Evolutionary conservation across 495 filamentous ascomycete genomes (phyloP), one percentile per base, ranked within the genome.

Genomic region (Podospora pseudoanserina): DNA sequence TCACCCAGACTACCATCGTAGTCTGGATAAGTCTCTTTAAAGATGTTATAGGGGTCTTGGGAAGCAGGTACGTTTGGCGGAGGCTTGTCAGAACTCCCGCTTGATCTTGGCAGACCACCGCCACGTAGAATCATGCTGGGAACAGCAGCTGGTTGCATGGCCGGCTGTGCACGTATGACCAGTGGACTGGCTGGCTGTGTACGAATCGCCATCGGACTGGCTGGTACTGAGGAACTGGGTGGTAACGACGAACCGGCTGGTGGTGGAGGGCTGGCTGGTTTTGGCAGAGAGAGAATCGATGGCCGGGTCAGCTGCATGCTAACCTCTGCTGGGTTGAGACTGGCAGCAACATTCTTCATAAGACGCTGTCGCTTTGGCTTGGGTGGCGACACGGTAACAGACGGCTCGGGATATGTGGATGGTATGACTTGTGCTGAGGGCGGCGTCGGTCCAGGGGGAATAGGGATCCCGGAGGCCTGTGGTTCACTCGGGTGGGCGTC

Each of bases 21-120:
- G 6, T 70, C 75, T 1, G 87, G 82, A 70, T 92, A 93, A 7
- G 83, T 79, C 13, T 70, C 69, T 61, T 79, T 80, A 67, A 90
- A 93, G 16, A 79, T 79, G 3, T 81, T 75, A 67, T 81, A 88
- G 4, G 73, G 76, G 15, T 49, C 39, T 16, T 49, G 39, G 2
- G 39, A 49, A 13, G 39, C 39, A 11, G 39, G 39, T 11, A 49
- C 11, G 15, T 49, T 49, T 11, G 39, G 39, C 3, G 39, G 39
- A 11, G 39, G 39, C 15, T 11, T 49, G 7, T 49, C 39, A 11
- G 39, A 18, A 49, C 39, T 49, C 2, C 39, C 39, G 15, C 39
- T 49, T 49, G 39, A 49, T 49, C 13, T 11, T 13, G 9, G 9
- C 39, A 49, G 15, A 16, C 39, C 39, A 49, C 39, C 39, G 15